Conservation (phyloP, 345 rosid genomes). For the Psidium friedrichsthalianum region DNA sequence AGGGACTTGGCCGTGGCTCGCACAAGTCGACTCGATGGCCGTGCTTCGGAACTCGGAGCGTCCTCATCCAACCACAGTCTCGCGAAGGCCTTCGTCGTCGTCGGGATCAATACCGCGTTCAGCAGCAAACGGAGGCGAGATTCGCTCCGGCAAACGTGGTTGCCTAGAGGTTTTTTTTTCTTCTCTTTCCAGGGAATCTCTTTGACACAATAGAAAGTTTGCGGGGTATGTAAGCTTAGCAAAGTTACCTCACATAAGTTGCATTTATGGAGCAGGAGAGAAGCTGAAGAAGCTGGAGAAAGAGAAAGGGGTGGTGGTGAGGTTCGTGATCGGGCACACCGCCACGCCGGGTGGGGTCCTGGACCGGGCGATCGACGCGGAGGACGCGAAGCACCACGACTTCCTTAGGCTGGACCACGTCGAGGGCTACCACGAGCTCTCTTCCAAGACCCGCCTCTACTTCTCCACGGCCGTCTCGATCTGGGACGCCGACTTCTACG, state of each 20-base stretch:
- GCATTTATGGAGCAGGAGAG: slow-evolving; percentile 27
- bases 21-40: slow-evolving; percentile 10
- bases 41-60: slow-evolving; percentile 1
- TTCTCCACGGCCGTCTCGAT: slow-evolving; percentile 67
- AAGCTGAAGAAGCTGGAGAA: slow-evolving; percentile 61
- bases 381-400: slow-evolving; percentile 52
- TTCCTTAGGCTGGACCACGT: slow-evolving; percentile 74
- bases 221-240: too few relatives aligned
- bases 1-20: slow-evolving; percentile 50
- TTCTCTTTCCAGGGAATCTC: neutral
- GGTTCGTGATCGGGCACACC: slow-evolving; percentile 90
- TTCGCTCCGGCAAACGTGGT: slow-evolving; percentile 70
- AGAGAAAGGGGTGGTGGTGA: slow-evolving; percentile 71
- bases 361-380: slow-evolving; percentile 64
- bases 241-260: too few relatives aligned
- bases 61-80: slow-evolving; percentile 27
- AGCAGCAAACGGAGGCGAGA: slow-evolving; percentile 82
- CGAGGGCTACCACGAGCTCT: slow-evolving; percentile 78
- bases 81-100: slow-evolving; percentile 61
- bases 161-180: slow-evolving; percentile 43
- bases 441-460: slow-evolving; percentile 70
- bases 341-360: slow-evolving; percentile 67
- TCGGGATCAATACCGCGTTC: slow-evolving; percentile 87
- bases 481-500: slow-evolving; percentile 78
- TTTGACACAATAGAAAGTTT: neutral